Conservation (phyloP, 768 basidiomycete species). For the Amanita brunnescens region DNA sequence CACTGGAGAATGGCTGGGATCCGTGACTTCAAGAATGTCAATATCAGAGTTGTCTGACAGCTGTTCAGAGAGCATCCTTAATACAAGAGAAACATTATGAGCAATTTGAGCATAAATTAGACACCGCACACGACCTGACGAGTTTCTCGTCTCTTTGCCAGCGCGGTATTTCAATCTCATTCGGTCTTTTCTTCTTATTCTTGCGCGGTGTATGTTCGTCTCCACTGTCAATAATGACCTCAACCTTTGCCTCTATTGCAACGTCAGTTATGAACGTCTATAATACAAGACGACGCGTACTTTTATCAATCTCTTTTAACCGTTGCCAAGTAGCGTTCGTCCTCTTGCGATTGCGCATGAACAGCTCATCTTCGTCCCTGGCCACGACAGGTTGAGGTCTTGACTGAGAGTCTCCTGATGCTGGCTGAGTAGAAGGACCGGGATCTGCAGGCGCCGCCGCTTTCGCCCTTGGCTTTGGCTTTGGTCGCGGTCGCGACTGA, state of each 20-base stretch:
- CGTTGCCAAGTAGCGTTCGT: constrained; percentile 50
- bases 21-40: constrained; percentile 31
- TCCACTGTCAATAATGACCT: constrained; percentile 14
- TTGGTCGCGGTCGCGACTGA: constrained; percentile 46
- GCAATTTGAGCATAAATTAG: background rate
- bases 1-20: constrained; percentile 17
- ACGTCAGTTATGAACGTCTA: background rate
- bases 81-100: background rate
- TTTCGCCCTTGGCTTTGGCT: constrained; percentile 39
- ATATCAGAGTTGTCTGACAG: constrained; percentile 38
- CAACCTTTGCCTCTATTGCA: constrained; percentile 7
- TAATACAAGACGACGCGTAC: constrained; percentile 25
- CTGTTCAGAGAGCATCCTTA: constrained; percentile 32
- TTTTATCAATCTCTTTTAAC: constrained; percentile 46
- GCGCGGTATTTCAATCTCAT: constrained; percentile 21
- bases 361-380: constrained; percentile 59
- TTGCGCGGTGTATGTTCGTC: constrained; percentile 24
- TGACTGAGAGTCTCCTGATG: constrained; percentile 7
- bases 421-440: constrained; percentile 14
- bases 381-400: constrained; percentile 19
- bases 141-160: constrained; percentile 36
- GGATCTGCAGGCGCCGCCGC: constrained; percentile 10
- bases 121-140: constrained; percentile 27
- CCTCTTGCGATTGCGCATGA: constrained; percentile 57
- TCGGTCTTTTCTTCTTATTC: constrained; percentile 31